Percentiles rank a stretch among this genome's conserved stretches.
Conservation (phyloP, 257 asterid genomes). For the Scutellaria barbata region DNA sequence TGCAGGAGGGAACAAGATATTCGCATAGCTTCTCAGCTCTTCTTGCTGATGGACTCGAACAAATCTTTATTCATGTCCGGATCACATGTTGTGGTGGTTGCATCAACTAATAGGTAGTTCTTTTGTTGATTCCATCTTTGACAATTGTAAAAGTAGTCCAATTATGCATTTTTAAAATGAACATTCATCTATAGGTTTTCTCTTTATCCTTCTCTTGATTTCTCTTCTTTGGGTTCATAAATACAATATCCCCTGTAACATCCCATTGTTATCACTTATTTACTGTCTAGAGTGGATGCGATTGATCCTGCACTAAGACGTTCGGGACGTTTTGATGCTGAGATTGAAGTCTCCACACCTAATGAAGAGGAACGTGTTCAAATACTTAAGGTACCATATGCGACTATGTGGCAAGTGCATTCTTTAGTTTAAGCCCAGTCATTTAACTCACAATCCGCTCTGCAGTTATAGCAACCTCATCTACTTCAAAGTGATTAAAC, state of each 20-base stretch:
- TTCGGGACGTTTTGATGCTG: conserved; percentile 93
- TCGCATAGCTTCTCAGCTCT: conserved; percentile 88
- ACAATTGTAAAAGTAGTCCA: background rate
- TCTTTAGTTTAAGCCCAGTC: background rate
- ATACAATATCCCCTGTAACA: background rate
- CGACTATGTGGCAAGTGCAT: conserved; percentile 1
- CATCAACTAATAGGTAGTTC: conserved; percentile 87
- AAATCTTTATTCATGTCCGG: conserved; percentile 49
- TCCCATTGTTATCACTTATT: conserved; percentile 18
- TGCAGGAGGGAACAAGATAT: conserved; percentile 84
- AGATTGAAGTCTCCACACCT: conserved; percentile 92
- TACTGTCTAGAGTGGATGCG: conserved; percentile 69
- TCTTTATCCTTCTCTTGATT: background rate
- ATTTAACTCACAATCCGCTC: background rate
- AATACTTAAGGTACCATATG: conserved; percentile 65
- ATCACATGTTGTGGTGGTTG: conserved; percentile 85
- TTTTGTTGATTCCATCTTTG: conserved; percentile 11
- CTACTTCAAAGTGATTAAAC: conserved; percentile 3
- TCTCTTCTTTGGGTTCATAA: background rate
- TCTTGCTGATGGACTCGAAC: conserved; percentile 84
- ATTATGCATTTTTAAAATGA: background rate
- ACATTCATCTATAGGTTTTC: background rate
- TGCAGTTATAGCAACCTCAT: background rate
- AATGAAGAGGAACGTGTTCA: conserved; percentile 80
- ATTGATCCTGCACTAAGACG: conserved; percentile 96